Conservation (phyloP, 1,139 yeast species). For the Debaryomyces fabryi region DNA sequence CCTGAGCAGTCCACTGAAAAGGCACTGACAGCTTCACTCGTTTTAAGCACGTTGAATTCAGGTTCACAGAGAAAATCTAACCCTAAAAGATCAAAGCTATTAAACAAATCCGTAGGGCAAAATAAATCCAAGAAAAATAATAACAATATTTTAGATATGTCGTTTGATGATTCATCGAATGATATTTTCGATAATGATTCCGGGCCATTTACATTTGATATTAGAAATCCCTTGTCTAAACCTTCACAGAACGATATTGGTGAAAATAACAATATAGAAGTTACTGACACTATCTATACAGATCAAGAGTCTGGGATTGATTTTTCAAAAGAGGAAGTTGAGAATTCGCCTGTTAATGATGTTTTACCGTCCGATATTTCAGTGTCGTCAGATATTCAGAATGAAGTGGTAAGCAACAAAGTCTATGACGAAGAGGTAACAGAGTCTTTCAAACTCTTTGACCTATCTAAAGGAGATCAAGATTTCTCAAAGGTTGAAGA, state of each 20-base stretch:
- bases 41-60: neutral
- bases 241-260: neutral
- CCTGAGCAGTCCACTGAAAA: neutral
- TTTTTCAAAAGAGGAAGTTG: neutral
- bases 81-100: neutral
- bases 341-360: conserved; percentile 9
- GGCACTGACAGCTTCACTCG: neutral
- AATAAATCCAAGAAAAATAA: neutral
- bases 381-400: conserved; percentile 21
- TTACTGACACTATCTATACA: neutral
- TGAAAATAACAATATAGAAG: neutral
- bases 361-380: conserved; percentile 24
- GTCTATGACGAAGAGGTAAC: too few species aligned
- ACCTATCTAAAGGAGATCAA: neutral
- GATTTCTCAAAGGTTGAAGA: neutral
- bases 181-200: conserved; percentile 5
- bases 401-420: neutral
- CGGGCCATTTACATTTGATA: conserved; percentile 1
- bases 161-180: conserved; percentile 10
- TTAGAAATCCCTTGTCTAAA: conserved; percentile 5
- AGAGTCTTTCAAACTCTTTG: neutral
- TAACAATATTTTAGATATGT: conserved; percentile 13
- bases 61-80: neutral
- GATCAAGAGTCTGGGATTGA: neutral
- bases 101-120: neutral